These are phyloP conservation scores for Euclidium syriacum DNA, from an alignment of 345 rosid species.

Conservation along the genomic window DNA sequence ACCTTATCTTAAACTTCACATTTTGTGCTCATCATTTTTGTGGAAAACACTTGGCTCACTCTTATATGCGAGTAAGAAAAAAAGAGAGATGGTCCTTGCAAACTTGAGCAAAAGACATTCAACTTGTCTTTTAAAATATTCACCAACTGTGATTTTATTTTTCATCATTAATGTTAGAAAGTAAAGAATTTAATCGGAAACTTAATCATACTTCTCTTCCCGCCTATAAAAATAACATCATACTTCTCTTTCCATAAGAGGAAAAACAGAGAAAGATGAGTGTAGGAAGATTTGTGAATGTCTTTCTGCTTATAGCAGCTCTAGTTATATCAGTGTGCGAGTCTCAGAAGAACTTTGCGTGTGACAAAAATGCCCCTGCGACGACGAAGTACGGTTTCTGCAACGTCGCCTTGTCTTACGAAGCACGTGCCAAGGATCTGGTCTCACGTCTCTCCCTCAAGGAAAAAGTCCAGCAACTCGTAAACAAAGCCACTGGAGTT, in stretches of 20 bases:
- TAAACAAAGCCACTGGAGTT: conserved; percentile 40
- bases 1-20: conserved; percentile 23
- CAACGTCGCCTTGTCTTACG: conserved; percentile 36
- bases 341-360: conserved; percentile 27
- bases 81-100: conserved; percentile 23
- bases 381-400: conserved; percentile 35
- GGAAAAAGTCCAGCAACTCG: conserved; percentile 60
- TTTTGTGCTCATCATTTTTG: conserved; percentile 7
- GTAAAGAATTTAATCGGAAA: not conserved
- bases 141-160: not conserved
- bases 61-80: not conserved
- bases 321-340: conserved; percentile 21
- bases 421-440: conserved; percentile 45
- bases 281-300: not conserved
- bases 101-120: not conserved
- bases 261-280: conserved; percentile 13
- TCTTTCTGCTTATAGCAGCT: conserved; percentile 27
- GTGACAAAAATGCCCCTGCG: conserved; percentile 1
- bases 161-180: not conserved
- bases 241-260: conserved; percentile 4
- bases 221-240: conserved; percentile 20
- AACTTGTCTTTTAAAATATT: conserved; percentile 4
- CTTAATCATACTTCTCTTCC: not conserved
- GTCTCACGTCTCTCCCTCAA: conserved; percentile 41
- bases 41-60: conserved; percentile 27